Evolutionary conservation across 2,329 filamentous ascomycete species (phyloP), one percentile per base, ranked within the genome.

Genomic region (Thelonectria rubi): DNA sequence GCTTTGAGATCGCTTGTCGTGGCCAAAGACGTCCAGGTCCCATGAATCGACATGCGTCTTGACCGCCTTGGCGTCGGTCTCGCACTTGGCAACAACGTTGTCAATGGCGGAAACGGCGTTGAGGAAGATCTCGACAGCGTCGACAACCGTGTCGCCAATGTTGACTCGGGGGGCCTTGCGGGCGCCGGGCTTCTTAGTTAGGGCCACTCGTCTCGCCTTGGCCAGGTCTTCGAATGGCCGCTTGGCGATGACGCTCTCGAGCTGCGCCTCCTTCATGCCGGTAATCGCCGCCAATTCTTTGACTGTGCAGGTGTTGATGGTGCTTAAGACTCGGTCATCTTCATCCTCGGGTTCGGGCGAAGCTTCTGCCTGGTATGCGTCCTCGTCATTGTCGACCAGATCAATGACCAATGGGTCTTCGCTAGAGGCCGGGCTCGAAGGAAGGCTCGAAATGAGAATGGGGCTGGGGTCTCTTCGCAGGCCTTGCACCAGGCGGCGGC

Each of bases 261-360:
- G 88, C 48, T 89, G 83, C 6, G 88, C 86, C 66, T 90, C 85
- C 37, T 90, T 89, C 62, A 91, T 88, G 32, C 88, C 89, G 0
- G 92, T 92, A 63, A 97, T 89, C 68, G 97, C 94, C 2, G 91
- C 87, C 43, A 99, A 85, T 59, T 94, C 92, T 37, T 89, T 85
- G 10, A 87, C 80, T 5, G 88, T 87, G 74, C 92, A 95, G 0
- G 83, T 87, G 72, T 98, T 98, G 76, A 99, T 88, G 71, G 93
- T 96, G 8, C 88, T 84, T 26, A 98, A 80, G 7, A 97, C 86
- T 50, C 76, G 74, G 49, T 77, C 75, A 40, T 75, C 74, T 40
- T 75, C 76, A n/a, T 74, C 66, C 3, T 54, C 68, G 1, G 65
- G 68, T 8, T 66, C 64, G 9, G 75, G 73, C 6, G 74, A 75